Conservation (phyloP, 2,329 filamentous ascomycete species). For the Colletotrichum sp. region DNA sequence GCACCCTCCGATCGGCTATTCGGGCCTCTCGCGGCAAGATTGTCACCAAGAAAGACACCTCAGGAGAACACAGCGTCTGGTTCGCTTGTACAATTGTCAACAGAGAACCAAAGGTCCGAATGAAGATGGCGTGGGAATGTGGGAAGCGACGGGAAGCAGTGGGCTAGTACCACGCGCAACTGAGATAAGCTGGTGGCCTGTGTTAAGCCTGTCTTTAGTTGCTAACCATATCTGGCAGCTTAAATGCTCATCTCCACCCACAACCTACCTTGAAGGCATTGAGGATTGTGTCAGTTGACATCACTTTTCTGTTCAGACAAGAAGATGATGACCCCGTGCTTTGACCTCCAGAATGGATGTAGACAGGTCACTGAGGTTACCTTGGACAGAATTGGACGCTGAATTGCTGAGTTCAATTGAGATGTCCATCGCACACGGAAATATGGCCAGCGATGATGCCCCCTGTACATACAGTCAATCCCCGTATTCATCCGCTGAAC, state of each 20-base stretch:
- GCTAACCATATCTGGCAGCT: constrained; percentile 2
- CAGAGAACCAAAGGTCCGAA: neutral
- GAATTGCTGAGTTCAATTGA: neutral
- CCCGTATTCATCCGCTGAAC: neutral
- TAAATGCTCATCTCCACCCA: neutral
- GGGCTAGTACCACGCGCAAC: neutral
- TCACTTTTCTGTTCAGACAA: neutral
- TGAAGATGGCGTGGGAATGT: neutral
- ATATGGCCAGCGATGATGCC: neutral
- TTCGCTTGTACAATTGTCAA: neutral
- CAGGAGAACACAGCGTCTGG: neutral
- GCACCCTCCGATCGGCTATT: neutral
- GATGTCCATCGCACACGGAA: neutral
- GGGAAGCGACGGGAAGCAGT: neutral
- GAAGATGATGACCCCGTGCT: neutral
- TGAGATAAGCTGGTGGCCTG: constrained; percentile 9
- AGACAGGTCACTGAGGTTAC: neutral
- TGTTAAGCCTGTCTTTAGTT: neutral
- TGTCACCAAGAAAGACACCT: neutral
- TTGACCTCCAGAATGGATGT: neutral
- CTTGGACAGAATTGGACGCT: neutral
- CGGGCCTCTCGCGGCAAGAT: neutral
- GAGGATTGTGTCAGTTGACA: neutral
- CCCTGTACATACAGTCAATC: neutral
- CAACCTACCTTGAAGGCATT: neutral